phyloP scores from a whole-genome alignment of 331 rosid species.

The Stylosanthes scabra region DNA sequence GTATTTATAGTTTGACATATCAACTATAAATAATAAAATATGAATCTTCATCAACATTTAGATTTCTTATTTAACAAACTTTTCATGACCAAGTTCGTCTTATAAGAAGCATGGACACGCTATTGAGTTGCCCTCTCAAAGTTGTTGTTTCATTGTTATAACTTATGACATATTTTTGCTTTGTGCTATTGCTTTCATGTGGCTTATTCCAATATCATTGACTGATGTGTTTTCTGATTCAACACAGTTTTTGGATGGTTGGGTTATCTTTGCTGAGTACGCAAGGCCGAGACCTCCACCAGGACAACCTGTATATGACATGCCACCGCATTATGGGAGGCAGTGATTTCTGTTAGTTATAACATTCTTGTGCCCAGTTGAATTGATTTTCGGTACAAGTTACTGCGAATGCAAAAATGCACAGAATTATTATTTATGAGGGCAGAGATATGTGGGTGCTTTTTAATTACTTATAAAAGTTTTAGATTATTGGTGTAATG shows the following conservation, averaged over 20 bases:
- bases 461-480: constrained; percentile 36
- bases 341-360: constrained; percentile 46
- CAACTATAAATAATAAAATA: background rate
- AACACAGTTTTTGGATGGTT: constrained; percentile 89
- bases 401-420: constrained; percentile 20
- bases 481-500: constrained; percentile 28
- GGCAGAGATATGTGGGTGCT: constrained; percentile 30
- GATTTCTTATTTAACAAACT: constrained; percentile 14
- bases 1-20: constrained; percentile 25
- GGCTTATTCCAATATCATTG: constrained; percentile 3
- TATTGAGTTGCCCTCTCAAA: too few relatives aligned
- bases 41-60: background rate
- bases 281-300: constrained; percentile 86
- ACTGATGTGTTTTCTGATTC: constrained; percentile 26
- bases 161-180: constrained; percentile 1
- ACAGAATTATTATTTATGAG: constrained; percentile 24
- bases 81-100: constrained; percentile 1
- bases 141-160: too few relatives aligned
- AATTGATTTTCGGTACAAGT: constrained; percentile 24
- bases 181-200: constrained; percentile 15
- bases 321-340: constrained; percentile 49
- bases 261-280: constrained; percentile 99
- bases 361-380: constrained; percentile 35
- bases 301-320: constrained; percentile 42
- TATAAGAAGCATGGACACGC: background rate